Evolutionary conservation across 768 basidiomycete species (phyloP), one percentile per base, ranked within the genome.

Genomic region (Tulasnella sp.): DNA sequence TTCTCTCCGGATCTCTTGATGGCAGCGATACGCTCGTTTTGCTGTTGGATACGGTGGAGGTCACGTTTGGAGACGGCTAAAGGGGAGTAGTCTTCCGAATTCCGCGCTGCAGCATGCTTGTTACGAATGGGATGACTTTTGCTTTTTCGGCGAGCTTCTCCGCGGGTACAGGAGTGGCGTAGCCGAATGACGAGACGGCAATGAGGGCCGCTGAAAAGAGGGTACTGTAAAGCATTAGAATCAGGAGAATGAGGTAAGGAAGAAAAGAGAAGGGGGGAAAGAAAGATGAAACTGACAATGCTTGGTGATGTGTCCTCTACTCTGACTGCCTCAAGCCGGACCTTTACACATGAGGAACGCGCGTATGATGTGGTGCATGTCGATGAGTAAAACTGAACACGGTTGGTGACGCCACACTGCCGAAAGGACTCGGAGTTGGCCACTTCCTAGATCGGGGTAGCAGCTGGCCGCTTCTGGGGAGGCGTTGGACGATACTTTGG

Each of bases 361-460:
- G 37, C 37, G 37, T 37, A 2, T 37, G 37, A 6, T 37, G 37
- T 6, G 6, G 37, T 6, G 37, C 37, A 2, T 37, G 37, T 37
- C 37, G 37, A 37, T 37, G 37, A 37, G 37, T 37, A 6, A 37
- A 37, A 37, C 37, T 2, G 37, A 37, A 37, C 37, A 37, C 37
- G 6, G 2, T 37, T 37, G 37, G 37, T 2, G 37, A 37, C 37
- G 37, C 46, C 46, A 46, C 46, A 54, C 54, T 54, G 54, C 54
- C 22, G 54, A n/a, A 54, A 54, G 11, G 54, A 3, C n/a, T n/a
- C n/a, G n/a, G n/a, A 92, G 74, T 87, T 92, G 82, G 86, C 88
- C 80, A 84, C 64, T 28, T 72, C 81, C 50, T 0, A 41, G 34
- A 20, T 6, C 64, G n/a, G 24, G n/a, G 40, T 60, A 42, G 34